Conservation (phyloP, 2,329 filamentous ascomycete genomes). For the Aspergillus sp. region DNA sequence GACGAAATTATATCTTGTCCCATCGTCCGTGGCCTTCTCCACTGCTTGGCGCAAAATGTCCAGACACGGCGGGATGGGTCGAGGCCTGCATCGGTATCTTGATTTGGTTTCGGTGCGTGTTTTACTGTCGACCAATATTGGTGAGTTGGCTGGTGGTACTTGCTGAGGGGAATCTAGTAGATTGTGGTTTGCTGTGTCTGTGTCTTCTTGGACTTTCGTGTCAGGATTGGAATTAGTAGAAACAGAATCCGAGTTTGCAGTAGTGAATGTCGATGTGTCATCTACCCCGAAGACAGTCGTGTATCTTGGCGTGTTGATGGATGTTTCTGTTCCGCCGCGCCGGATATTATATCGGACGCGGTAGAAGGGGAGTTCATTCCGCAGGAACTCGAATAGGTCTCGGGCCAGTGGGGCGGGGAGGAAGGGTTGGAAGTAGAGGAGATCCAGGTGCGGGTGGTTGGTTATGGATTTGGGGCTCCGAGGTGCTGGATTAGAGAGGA, state of each 20-base stretch:
- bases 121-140: slow-evolving; percentile 45
- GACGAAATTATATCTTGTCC: slow-evolving; percentile 70
- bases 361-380: slow-evolving; percentile 72
- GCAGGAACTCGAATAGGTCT: slow-evolving; percentile 69
- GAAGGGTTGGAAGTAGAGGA: slow-evolving; percentile 75
- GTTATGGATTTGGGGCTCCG: slow-evolving; percentile 60
- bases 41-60: slow-evolving; percentile 63
- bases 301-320: slow-evolving; percentile 64
- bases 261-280: slow-evolving; percentile 63
- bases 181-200: neutral
- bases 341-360: slow-evolving; percentile 73
- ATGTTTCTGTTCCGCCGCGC: slow-evolving; percentile 62
- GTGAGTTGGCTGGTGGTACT: neutral
- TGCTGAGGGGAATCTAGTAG: neutral
- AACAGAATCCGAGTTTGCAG: neutral
- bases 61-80: slow-evolving; percentile 71
- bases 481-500: slow-evolving; percentile 19
- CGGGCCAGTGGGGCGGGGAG: slow-evolving; percentile 59
- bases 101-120: slow-evolving; percentile 44
- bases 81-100: slow-evolving; percentile 60
- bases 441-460: slow-evolving; percentile 69
- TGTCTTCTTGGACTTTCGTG: no score
- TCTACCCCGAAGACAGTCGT: slow-evolving; percentile 64
- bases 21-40: slow-evolving; percentile 63
- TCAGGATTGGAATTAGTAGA: no score